A percentile compares a stretch with the other conserved stretches of the same genome.
These are phyloP conservation scores for Berberis vulgaris DNA, from an alignment of 164 flowering plant genomes.

Conservation along the genomic window DNA sequence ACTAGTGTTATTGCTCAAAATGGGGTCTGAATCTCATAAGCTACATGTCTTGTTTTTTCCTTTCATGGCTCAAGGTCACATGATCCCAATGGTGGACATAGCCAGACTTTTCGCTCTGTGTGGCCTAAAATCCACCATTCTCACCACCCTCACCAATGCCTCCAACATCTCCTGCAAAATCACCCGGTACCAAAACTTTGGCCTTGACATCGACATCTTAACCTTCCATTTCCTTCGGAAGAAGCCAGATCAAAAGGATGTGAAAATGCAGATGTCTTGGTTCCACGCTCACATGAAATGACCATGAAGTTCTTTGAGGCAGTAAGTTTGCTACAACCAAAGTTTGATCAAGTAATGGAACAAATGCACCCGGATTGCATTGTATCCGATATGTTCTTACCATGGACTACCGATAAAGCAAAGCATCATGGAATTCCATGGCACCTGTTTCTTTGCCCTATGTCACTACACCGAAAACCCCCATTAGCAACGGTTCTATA, in stretches of 20 bases:
- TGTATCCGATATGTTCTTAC: constrained; percentile 43
- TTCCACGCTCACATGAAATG: constrained; percentile 2
- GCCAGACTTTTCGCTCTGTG: constrained; percentile 37
- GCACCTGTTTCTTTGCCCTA: constrained; percentile 31
- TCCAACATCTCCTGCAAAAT: constrained; percentile 15
- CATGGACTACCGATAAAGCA: constrained; percentile 43
- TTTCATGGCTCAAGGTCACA: constrained; percentile 40
- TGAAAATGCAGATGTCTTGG: constrained; percentile 15
- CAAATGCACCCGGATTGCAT: constrained; percentile 33
- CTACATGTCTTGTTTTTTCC: constrained; percentile 36
- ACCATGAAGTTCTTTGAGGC: constrained; percentile 19
- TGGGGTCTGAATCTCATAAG: constrained; percentile 7
- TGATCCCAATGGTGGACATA: constrained; percentile 41
- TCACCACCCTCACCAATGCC: constrained; percentile 36
- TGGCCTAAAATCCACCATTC: constrained; percentile 35
- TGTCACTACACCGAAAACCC: no score
- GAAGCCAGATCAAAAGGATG: constrained; percentile 28
- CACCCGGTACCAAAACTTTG: constrained; percentile 4
- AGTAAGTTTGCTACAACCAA: constrained; percentile 18
- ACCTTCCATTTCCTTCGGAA: constrained; percentile 20
- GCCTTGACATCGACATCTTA: constrained; percentile 13
- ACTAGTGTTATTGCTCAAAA: background rate
- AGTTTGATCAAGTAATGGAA: constrained; percentile 26
- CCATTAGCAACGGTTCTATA: no score
- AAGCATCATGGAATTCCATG: constrained; percentile 36